Percentiles rank a stretch among this genome's conserved stretches.
These are phyloP conservation scores for Aspergillus incahuasiensis DNA, from an alignment of 495 filamentous ascomycete species.

Conservation along the genomic window DNA sequence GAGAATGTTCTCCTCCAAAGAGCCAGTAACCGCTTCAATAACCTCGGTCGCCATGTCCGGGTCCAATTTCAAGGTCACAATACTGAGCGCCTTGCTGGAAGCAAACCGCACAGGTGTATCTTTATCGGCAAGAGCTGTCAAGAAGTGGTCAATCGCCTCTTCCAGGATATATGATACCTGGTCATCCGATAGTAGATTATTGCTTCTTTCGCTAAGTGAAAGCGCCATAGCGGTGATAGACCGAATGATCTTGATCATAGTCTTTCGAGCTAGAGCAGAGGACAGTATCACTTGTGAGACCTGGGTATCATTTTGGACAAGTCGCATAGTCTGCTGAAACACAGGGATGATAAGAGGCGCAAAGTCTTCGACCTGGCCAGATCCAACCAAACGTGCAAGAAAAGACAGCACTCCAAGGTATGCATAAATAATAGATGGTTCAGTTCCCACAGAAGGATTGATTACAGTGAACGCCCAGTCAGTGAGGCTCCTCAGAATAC, in stretches of 20 bases:
- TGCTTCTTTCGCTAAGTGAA: constrained; percentile 37
- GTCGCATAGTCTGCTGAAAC: constrained; percentile 45
- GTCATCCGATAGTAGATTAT: constrained; percentile 32
- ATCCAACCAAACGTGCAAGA: constrained; percentile 64
- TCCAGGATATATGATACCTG: constrained; percentile 45
- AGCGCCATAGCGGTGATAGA: constrained; percentile 62
- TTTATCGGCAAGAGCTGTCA: constrained; percentile 67
- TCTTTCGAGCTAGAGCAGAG: constrained; percentile 73
- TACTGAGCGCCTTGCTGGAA: constrained; percentile 86
- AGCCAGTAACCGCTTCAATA: constrained; percentile 75
- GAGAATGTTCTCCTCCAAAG: constrained; percentile 72
- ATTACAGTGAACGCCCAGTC: constrained; percentile 63
- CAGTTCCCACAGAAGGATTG: constrained; percentile 27
- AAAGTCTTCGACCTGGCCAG: constrained; percentile 51
- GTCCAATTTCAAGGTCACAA: constrained; percentile 74
- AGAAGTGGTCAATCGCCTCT: constrained; percentile 64
- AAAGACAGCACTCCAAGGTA: constrained; percentile 73
- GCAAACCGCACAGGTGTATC: constrained; percentile 87
- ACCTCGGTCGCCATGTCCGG: constrained; percentile 76
- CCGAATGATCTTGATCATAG: constrained; percentile 76
- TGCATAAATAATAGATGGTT: constrained; percentile 49
- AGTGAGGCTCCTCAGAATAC: constrained; percentile 60
- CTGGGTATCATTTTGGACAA: constrained; percentile 33
- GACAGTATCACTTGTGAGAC: constrained; percentile 47
- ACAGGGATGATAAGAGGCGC: constrained; percentile 44